Evolutionary conservation across 129 eudicot genomes (phyloP), one percentile per base, ranked within the genome.

Genomic region (Erigeron canadensis): DNA sequence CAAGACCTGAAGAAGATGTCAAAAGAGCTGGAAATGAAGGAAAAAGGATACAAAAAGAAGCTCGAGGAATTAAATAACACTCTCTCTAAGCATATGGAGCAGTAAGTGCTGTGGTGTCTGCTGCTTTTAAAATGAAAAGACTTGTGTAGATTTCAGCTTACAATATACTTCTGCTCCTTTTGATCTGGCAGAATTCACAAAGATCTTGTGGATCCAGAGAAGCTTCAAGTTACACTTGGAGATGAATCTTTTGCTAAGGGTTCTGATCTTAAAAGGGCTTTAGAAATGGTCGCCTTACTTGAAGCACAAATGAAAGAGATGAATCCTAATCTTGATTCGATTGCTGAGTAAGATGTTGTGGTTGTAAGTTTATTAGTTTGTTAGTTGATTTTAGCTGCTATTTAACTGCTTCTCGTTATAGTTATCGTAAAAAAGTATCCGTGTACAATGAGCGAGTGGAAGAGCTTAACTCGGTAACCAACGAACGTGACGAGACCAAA

Each of bases 261-360:
- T 37, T 81, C 85, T 71, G 96, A 90, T 78, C 87, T 95, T 50
- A 90, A 83, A 78, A 76, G 76, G 79, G 89, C 94, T 11, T 62
- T 90, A 69, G 97, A 90, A 81, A 95, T 69, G 88, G 99, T 88
- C 86, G 83, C 86, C 2, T 73, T 86, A 47, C 91, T 95, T 64
- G 97, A 95, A 81, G 91, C 91, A 61, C 96, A 95, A 68, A 75
- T 95, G 86, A 95, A 88, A 81, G 99, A 95, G 81, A 86, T 95
- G 97, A 95, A 84, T 63, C 99, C 99, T 39, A 95, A 88, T 81
- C 99, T 95, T 62, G 97, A 90, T 76, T 95, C 99, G 22, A 95
- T 95, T 16, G 47, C 99, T 13, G 99, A 95, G 99, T 95, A 95
- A 72, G 82, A 48, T n/a, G 18, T 44, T 67, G 22, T 58, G 34